Evolutionary conservation across 768 basidiomycete genomes (phyloP).

Genomic region (Termitomyces sp.): DNA sequence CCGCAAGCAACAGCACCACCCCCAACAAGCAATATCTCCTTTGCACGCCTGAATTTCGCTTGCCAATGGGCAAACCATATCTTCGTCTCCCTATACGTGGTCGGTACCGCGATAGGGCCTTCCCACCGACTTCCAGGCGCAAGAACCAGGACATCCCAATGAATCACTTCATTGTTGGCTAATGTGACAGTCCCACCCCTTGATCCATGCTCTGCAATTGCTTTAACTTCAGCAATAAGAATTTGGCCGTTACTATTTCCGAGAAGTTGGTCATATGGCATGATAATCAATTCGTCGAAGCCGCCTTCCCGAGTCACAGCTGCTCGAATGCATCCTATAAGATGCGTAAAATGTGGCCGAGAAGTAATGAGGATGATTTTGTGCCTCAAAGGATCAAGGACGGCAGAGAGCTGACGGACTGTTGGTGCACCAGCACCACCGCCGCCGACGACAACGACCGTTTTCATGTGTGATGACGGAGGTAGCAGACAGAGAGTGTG

Average conservation of each 20-base stretch:
- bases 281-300: slow-evolving; percentile 38
- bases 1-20: slow-evolving; percentile 54
- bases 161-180: slow-evolving; percentile 40
- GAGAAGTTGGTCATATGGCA: slow-evolving; percentile 50
- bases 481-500: background rate
- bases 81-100: slow-evolving; percentile 20
- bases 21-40: slow-evolving; percentile 47
- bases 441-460: slow-evolving; percentile 45
- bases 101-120: slow-evolving; percentile 43
- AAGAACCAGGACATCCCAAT: slow-evolving; percentile 54
- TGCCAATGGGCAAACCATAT: slow-evolving; percentile 25
- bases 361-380: slow-evolving; percentile 51
- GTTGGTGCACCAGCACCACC: slow-evolving; percentile 50
- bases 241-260: slow-evolving; percentile 38
- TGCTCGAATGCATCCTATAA: slow-evolving; percentile 50
- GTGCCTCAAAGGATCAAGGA: slow-evolving; percentile 41
- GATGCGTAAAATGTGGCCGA: slow-evolving; percentile 43
- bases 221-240: slow-evolving; percentile 33
- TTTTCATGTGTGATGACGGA: slow-evolving; percentile 10
- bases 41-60: slow-evolving; percentile 29
- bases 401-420: slow-evolving; percentile 42
- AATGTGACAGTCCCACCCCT: slow-evolving; percentile 46
- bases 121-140: slow-evolving; percentile 54
- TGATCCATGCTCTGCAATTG: slow-evolving; percentile 23
- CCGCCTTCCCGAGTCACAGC: slow-evolving; percentile 38